phyloP scores from a whole-genome alignment of 805 yeast genomes.

The Candida khao-thaluensis region DNA sequence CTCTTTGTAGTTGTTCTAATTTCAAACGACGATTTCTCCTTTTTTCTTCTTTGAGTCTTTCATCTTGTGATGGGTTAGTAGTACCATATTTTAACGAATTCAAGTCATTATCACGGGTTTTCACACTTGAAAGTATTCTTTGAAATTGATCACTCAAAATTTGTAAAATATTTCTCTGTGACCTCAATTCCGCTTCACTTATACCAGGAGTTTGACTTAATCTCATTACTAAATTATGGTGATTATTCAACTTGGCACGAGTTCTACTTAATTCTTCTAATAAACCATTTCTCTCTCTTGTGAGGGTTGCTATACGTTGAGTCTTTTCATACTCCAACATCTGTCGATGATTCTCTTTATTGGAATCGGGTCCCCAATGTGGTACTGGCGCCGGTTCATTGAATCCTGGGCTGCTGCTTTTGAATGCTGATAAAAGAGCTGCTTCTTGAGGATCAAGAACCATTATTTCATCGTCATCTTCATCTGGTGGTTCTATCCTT shows the following conservation, averaged over 20 bases:
- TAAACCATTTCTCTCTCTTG: background rate
- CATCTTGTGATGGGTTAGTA: constrained; percentile 4
- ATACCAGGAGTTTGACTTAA: background rate
- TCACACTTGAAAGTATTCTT: background rate
- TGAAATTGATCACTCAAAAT: background rate
- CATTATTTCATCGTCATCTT: constrained; percentile 26
- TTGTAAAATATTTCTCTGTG: background rate
- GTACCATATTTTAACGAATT: constrained; percentile 2
- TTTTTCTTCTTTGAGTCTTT: constrained; percentile 4
- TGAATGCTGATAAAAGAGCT: constrained; percentile 24
- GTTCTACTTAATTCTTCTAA: background rate
- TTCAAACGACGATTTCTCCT: constrained; percentile 4
- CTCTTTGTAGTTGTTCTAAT: constrained; percentile 5
- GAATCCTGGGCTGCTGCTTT: constrained; percentile 8
- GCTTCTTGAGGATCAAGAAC: constrained; percentile 32
- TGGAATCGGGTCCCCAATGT: constrained; percentile 16
- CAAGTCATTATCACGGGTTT: constrained; percentile 1
- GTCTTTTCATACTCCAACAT: background rate
- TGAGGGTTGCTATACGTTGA: background rate
- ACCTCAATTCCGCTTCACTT: background rate
- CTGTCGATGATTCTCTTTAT: background rate
- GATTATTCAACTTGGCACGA: background rate
- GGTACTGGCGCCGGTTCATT: constrained; percentile 32
- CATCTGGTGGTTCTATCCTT: background rate
- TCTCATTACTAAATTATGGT: background rate